Conservation (phyloP, 169 alveolate genomes). For the Cryptosporidium ubiquitum region DNA sequence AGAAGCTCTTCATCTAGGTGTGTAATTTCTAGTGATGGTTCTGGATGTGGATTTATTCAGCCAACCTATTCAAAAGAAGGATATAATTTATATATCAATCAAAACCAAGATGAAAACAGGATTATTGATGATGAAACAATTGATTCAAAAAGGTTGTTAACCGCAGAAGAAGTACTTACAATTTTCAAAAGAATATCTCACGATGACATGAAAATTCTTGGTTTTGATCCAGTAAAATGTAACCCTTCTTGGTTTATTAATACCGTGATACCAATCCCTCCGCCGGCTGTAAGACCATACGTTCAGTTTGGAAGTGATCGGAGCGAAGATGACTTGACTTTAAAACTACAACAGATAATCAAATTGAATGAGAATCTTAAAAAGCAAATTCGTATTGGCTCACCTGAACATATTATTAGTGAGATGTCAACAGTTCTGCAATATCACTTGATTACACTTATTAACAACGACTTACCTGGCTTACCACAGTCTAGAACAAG, state of each 20-base stretch:
- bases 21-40: slow-evolving; percentile 75
- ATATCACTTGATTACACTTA: slow-evolving; percentile 95
- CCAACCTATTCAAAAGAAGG: slow-evolving; percentile 90
- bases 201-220: slow-evolving; percentile 92
- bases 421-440: slow-evolving; percentile 93
- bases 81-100: slow-evolving; percentile 85
- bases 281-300: slow-evolving; percentile 99
- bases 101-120: slow-evolving; percentile 81
- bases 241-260: slow-evolving; percentile 96
- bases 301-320: slow-evolving; percentile 93
- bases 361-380: slow-evolving; percentile 91
- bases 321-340: slow-evolving; percentile 98
- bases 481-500: slow-evolving; percentile 95
- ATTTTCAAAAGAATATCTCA: slow-evolving; percentile 89
- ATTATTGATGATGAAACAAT: slow-evolving; percentile 84
- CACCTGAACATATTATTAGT: slow-evolving; percentile 91
- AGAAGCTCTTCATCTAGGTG: slow-evolving; percentile 47
- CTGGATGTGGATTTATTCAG: slow-evolving; percentile 92
- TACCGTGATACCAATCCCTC: slow-evolving; percentile 96
- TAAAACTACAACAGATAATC: slow-evolving; percentile 95
- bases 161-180: slow-evolving; percentile 90
- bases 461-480: slow-evolving; percentile 97
- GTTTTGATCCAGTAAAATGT: slow-evolving; percentile 93
- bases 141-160: slow-evolving; percentile 82
- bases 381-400: slow-evolving; percentile 90